A percentile compares a stretch with the other conserved stretches of the same genome.
phyloP scores from a whole-genome alignment of 306 rosid genomes.

The Cyclanthera cordifolia region DNA sequence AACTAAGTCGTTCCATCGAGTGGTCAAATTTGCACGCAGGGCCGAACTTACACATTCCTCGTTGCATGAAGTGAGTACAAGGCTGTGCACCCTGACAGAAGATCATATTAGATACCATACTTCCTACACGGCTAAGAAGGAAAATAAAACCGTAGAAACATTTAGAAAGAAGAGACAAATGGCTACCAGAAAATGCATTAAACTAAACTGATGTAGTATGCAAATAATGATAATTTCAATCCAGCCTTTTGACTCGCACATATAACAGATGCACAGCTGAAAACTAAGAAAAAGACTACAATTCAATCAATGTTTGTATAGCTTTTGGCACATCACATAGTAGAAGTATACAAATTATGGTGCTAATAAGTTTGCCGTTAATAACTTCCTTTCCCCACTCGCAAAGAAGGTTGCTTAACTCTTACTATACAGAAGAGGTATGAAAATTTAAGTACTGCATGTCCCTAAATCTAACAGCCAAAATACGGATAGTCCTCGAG shows the following conservation, averaged over 20 bases:
- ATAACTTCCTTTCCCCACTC: background rate
- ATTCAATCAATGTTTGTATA: background rate
- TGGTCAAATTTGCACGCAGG: constrained; percentile 85
- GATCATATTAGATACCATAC: constrained; percentile 4
- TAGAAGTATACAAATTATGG: background rate
- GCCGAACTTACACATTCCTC: constrained; percentile 86
- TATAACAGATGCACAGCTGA: background rate
- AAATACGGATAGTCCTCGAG: background rate
- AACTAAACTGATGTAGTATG: background rate
- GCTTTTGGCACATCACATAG: background rate
- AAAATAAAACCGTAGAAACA: background rate
- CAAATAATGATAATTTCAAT: background rate
- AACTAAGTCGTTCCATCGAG: constrained; percentile 73
- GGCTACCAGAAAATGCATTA: constrained; percentile 9
- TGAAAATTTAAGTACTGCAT: background rate
- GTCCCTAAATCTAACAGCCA: constrained; percentile 4
- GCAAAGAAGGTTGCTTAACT: background rate
- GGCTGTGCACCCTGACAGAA: constrained; percentile 74
- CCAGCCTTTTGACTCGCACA: background rate
- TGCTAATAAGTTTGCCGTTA: background rate
- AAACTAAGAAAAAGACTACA: background rate
- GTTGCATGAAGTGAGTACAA: constrained; percentile 82
- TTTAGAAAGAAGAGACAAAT: background rate
- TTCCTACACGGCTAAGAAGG: too few relatives aligned
- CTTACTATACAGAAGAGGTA: background rate